Evolutionary conservation across 805 yeast species (phyloP).

Genomic region (Candida mattraensis): DNA sequence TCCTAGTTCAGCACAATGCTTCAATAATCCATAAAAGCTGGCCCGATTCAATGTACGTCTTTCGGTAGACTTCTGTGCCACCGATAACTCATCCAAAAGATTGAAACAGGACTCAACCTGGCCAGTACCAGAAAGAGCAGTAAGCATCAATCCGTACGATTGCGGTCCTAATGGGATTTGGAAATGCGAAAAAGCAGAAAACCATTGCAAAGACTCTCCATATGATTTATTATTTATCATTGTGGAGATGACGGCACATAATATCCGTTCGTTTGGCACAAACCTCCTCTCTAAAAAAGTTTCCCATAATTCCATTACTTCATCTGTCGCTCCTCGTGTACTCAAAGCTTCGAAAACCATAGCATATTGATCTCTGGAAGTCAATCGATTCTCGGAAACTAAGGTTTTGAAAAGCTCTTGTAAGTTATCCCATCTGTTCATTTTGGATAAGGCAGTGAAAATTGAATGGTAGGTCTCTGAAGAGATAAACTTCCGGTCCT

Average conservation of each 20-base stretch:
- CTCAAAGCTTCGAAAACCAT: conserved; percentile 64
- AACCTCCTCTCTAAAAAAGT: conserved; percentile 45
- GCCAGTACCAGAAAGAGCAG: conserved; percentile 36
- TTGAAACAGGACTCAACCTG: conserved; percentile 37
- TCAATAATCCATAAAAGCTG: conserved; percentile 22
- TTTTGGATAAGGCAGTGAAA: conserved; percentile 1
- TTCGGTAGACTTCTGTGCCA: conserved; percentile 5
- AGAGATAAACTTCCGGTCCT: too few relatives aligned
- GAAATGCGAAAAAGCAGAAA: conserved; percentile 34
- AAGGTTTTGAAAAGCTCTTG: conserved; percentile 56
- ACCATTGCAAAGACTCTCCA: conserved; percentile 37
- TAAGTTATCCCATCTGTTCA: conserved; percentile 46
- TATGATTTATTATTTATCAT: conserved; percentile 38
- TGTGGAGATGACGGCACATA: conserved; percentile 46
- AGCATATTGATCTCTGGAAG: conserved; percentile 52
- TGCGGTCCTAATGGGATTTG: conserved; percentile 28
- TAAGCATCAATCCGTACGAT: conserved; percentile 37
- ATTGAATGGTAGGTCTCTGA: too few relatives aligned
- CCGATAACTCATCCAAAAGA: conserved; percentile 31
- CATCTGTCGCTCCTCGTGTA: conserved; percentile 49
- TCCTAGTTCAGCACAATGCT: conserved; percentile 21
- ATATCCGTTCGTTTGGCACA: conserved; percentile 44
- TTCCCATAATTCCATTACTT: conserved; percentile 38
- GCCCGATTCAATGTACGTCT: conserved; percentile 13
- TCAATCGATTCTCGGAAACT: conserved; percentile 54